Conservation (phyloP, 495 filamentous ascomycete genomes). For the Hypoxylon lienhwacheense region DNA sequence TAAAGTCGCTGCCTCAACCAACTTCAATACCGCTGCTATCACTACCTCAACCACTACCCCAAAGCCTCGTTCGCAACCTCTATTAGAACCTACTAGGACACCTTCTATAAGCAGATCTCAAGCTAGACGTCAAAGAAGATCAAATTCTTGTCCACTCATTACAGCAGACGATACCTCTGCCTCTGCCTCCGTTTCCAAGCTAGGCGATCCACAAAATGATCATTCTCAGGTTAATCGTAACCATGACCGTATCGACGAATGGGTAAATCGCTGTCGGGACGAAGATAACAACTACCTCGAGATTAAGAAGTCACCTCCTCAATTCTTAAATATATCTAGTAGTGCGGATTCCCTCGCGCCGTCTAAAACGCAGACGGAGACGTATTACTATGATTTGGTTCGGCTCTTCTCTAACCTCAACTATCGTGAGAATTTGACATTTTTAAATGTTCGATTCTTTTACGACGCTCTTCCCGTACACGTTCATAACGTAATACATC, state of each 20-base stretch:
- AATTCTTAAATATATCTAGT: not conserved
- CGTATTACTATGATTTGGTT: not conserved
- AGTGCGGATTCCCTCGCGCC: not conserved
- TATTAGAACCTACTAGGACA: not conserved
- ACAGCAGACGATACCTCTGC: not conserved
- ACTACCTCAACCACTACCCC: not conserved
- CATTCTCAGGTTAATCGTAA: not conserved
- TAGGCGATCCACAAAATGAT: not conserved
- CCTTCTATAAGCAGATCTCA: not conserved
- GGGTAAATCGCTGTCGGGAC: not conserved
- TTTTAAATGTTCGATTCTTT: not conserved
- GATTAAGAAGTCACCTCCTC: not conserved
- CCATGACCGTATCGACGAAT: not conserved
- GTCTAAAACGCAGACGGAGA: not conserved
- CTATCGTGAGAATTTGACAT: not conserved
- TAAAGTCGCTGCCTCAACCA: not conserved
- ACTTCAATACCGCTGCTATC: not conserved
- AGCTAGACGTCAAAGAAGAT: not conserved
- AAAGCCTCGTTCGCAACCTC: not conserved
- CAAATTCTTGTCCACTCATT: not conserved
- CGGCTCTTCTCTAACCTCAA: not conserved
- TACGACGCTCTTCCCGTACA: not conserved
- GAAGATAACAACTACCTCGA: not conserved
- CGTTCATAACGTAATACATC: not conserved
- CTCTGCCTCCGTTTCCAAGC: not conserved